Base-by-base conservation (phyloP, 331 rosid genomes). In the Prunus yedoensis region DNA sequence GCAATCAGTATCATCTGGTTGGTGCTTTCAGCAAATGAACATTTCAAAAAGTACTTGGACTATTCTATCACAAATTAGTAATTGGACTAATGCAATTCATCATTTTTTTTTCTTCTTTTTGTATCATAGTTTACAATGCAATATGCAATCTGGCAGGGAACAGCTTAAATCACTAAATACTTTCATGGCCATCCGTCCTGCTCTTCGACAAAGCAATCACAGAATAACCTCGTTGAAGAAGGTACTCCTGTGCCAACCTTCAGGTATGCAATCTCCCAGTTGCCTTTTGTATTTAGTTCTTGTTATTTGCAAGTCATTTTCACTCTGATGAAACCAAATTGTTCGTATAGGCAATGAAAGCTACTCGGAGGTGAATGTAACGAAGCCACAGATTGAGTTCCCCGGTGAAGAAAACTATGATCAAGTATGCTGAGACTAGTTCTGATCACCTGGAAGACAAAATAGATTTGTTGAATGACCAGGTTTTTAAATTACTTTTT, bases 121-220 rank as follows among this genome's bases (percentile, higher is more conserved):
- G 25, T 12, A 11, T 62, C 45, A 7, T 21, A 60, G 54, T 74
- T 27, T 32, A 49, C 57, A n/a, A n/a, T 32, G 70, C 66, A 28
- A 25, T 57, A 6, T 11, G 16, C 11, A 43, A 32, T 83, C 23
- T 60, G 54, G 71, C 78, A 94, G 99, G 97, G 97, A 71, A 92
- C 91, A 35, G 85, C 84, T 83, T 87, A 96, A 51, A 94, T 94
- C 83, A 86, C 53, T 78, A 90, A 91, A 80, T 94, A 92, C 87
- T 90, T 94, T 58, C 82, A 85, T 63, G 90, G 91, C 80, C 79
- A 69, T 75, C 77, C 77, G 27, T 76, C 84, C 54, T 10, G 78
- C 81, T 69, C 87, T n/a, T 82, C 87, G 25, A 77, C 79, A 47
- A 87, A 81, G 76, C 87, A 83, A 61, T 57, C 82, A 10, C 75